Percentiles rank a stretch among this genome's conserved stretches.
These are phyloP conservation scores for Aspergillus costaricaensis DNA, from an alignment of 2,329 filamentous ascomycete species.

Conservation along the genomic window DNA sequence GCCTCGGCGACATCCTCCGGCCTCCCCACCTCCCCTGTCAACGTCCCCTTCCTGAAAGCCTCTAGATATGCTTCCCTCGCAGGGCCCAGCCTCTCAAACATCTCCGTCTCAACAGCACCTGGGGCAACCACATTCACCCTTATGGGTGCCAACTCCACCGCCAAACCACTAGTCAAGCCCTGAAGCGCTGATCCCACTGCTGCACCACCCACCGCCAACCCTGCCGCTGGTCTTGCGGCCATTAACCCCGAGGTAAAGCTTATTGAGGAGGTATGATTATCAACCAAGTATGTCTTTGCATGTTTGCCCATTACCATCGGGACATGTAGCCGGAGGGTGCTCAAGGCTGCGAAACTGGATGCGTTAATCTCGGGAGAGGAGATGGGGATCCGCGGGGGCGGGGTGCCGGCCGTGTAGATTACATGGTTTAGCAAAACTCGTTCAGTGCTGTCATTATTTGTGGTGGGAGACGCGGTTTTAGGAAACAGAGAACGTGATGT, in stretches of 20 bases:
- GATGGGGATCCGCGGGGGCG: constrained; percentile 22
- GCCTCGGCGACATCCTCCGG: constrained; percentile 47
- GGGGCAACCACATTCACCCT: constrained; percentile 47
- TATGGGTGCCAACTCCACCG: constrained; percentile 46
- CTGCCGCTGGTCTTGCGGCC: constrained; percentile 35
- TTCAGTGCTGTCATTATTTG: not conserved
- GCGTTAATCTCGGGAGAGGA: constrained; percentile 26
- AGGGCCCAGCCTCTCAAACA: constrained; percentile 28
- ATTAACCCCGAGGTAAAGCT: constrained; percentile 46
- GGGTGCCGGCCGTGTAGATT: constrained; percentile 54
- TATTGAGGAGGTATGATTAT: constrained; percentile 33
- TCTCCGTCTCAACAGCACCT: constrained; percentile 45
- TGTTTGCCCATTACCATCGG: constrained; percentile 46
- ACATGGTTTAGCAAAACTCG: constrained; percentile 50
- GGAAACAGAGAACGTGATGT: constrained; percentile 16
- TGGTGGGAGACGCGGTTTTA: constrained; percentile 17
- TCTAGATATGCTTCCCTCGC: constrained; percentile 32
- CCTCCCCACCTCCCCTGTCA: constrained; percentile 30
- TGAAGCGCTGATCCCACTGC: constrained; percentile 29
- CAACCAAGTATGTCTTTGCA: constrained; percentile 38
- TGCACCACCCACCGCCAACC: constrained; percentile 33
- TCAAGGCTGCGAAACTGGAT: constrained; percentile 19
- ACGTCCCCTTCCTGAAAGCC: constrained; percentile 16
- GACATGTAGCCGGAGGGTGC: constrained; percentile 39
- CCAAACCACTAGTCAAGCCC: constrained; percentile 40